Conservation (phyloP, 495 filamentous ascomycete genomes). For the Trypethelium eluteriae region DNA sequence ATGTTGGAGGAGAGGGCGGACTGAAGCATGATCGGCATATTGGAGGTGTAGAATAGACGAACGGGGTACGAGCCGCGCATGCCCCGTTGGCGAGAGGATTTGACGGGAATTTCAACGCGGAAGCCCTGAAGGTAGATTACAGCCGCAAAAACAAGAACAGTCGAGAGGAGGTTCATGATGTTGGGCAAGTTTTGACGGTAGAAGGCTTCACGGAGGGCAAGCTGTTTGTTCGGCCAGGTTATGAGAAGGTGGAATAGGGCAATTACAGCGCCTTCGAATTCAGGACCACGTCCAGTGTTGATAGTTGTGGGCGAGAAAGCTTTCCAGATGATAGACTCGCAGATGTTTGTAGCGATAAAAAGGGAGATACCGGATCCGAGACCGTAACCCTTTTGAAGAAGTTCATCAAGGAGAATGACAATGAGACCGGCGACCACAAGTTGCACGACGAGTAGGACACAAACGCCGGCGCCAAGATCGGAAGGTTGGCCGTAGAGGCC, state of each 20-base stretch:
- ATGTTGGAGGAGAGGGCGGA: slow-evolving; percentile 97
- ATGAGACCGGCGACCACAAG: slow-evolving; percentile 94
- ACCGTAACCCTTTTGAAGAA: slow-evolving; percentile 98
- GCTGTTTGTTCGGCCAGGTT: slow-evolving; percentile 98
- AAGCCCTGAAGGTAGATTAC: slow-evolving; percentile 99
- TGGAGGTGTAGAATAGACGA: slow-evolving; percentile 79
- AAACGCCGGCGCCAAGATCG: slow-evolving; percentile 94
- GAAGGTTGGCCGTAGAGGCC: slow-evolving; percentile 95
- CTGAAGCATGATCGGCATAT: slow-evolving; percentile 99
- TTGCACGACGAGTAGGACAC: slow-evolving; percentile 94
- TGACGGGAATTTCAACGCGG: slow-evolving; percentile 99
- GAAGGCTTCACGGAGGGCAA: slow-evolving; percentile 94
- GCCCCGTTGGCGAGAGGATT: slow-evolving; percentile 96
- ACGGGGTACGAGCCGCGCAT: slow-evolving; percentile 78
- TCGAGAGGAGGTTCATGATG: slow-evolving; percentile 97
- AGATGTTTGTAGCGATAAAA: slow-evolving; percentile 99
- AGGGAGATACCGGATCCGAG: slow-evolving; percentile 97
- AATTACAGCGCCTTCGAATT: slow-evolving; percentile 98
- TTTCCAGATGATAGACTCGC: slow-evolving; percentile 99
- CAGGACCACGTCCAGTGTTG: slow-evolving; percentile 97
- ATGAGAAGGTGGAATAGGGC: slow-evolving; percentile 96
- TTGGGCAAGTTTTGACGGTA: slow-evolving; percentile 99
- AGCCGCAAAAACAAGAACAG: slow-evolving; percentile 84
- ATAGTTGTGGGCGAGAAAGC: slow-evolving; percentile 98
- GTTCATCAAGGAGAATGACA: slow-evolving; percentile 97